These are phyloP conservation scores for Xylaria hypoxylon DNA, from an alignment of 2,329 filamentous ascomycete genomes.

Conservation along the genomic window DNA sequence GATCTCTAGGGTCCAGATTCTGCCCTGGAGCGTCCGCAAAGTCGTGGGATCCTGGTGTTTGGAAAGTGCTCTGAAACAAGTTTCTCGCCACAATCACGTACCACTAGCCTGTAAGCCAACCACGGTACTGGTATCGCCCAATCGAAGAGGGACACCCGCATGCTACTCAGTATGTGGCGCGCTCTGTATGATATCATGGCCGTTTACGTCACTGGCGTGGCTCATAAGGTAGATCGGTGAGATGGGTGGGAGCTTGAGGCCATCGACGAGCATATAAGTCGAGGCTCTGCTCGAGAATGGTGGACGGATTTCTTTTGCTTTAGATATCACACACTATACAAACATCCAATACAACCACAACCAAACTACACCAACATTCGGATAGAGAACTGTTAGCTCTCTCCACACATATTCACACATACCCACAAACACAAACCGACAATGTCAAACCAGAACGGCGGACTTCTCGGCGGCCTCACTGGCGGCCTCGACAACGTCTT, in stretches of 20 bases:
- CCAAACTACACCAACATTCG: neutral
- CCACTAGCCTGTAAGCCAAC: slow-evolving; percentile 39
- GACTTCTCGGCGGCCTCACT: slow-evolving; percentile 51
- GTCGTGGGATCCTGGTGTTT: slow-evolving; percentile 20
- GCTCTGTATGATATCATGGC: slow-evolving; percentile 40
- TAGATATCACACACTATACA: slow-evolving; percentile 10
- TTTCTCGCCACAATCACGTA: slow-evolving; percentile 47
- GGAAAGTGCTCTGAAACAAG: slow-evolving; percentile 42
- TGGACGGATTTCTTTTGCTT: neutral
- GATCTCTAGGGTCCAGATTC: slow-evolving; percentile 24
- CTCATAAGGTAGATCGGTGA: slow-evolving; percentile 25
- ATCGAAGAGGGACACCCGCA: slow-evolving; percentile 27
- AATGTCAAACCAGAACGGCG: slow-evolving; percentile 52
- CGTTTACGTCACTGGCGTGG: slow-evolving; percentile 38
- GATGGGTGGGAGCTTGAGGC: slow-evolving; percentile 19
- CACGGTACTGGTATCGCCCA: slow-evolving; percentile 30
- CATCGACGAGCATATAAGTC: slow-evolving; percentile 36
- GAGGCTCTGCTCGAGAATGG: slow-evolving; percentile 16
- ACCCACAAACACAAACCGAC: slow-evolving; percentile 28
- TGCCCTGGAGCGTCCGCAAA: slow-evolving; percentile 19
- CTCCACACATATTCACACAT: neutral
- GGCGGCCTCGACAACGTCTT: slow-evolving; percentile 52
- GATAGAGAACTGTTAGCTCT: slow-evolving; percentile 4
- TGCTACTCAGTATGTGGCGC: slow-evolving; percentile 26
- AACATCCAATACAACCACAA: slow-evolving; percentile 11